Evolutionary conservation across 2,329 filamentous ascomycete species (phyloP).

Genomic region (Paecilomyces fulvus): DNA sequence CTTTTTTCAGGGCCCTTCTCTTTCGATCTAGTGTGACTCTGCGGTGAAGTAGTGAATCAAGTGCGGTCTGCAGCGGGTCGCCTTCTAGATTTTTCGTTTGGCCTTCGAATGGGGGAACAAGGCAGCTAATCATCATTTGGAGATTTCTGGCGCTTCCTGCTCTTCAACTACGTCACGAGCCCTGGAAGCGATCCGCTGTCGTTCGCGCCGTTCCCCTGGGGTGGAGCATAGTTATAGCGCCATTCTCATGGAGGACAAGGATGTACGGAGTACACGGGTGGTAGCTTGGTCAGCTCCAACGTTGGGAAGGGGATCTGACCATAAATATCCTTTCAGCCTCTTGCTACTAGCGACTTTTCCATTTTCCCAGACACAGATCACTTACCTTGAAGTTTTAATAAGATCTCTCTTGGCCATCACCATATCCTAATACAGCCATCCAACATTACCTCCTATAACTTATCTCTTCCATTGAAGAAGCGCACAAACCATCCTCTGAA

Average conservation of each 20-base stretch:
- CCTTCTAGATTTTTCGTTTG: constrained; percentile 1
- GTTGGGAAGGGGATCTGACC: not conserved
- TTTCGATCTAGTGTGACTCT: not conserved
- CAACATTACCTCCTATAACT: not conserved
- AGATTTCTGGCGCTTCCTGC: not conserved
- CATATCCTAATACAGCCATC: not conserved
- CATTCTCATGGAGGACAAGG: not conserved
- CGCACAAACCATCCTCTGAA: not conserved
- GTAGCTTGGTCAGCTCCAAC: not conserved
- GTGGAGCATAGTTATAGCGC: not conserved
- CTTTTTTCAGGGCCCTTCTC: not conserved
- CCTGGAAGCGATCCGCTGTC: not conserved
- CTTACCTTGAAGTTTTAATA: not conserved
- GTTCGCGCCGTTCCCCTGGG: not conserved
- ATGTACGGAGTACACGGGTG: not conserved
- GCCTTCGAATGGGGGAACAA: not conserved
- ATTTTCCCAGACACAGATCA: not conserved
- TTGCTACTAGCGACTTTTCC: not conserved
- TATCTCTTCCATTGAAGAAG: not conserved
- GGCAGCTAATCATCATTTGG: not conserved
- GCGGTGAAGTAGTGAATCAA: not conserved
- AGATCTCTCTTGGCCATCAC: not conserved
- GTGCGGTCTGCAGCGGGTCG: not conserved
- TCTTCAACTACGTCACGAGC: not conserved
- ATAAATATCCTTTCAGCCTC: not conserved